Conservation (phyloP, 169 alveolate species). For the Blepharisma undulans region DNA sequence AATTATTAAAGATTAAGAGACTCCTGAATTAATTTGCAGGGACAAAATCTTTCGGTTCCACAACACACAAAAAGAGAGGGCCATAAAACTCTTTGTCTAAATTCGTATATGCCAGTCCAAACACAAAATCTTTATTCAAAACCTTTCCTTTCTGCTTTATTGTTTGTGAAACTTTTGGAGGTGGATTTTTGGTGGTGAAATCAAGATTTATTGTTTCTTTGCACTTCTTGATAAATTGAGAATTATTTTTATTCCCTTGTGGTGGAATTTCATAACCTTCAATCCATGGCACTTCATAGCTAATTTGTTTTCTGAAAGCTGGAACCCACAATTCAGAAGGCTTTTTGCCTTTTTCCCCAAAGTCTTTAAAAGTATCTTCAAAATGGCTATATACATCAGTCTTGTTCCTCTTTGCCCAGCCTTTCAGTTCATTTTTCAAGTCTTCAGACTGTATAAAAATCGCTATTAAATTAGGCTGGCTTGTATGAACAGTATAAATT, state of each 20-base stretch:
- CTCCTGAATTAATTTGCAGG: neutral
- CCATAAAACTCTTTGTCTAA: neutral
- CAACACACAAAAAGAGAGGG: constrained; percentile 19
- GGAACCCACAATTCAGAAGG: constrained; percentile 3
- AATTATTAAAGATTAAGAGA: neutral
- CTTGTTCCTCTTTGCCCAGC: neutral
- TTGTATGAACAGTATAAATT: neutral
- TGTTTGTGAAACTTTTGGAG: neutral
- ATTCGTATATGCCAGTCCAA: neutral
- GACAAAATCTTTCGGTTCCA: neutral
- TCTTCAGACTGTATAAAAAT: neutral
- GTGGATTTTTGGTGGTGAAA: neutral
- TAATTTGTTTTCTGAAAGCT: neutral
- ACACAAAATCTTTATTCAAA: neutral
- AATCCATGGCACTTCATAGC: neutral
- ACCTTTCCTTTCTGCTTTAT: neutral
- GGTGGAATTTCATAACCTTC: constrained; percentile 39
- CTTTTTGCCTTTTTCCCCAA: neutral
- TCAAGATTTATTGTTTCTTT: neutral
- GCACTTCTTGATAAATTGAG: neutral
- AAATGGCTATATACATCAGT: constrained; percentile 1
- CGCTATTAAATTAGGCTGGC: neutral
- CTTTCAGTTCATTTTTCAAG: constrained; percentile 1
- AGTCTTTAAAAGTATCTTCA: constrained; percentile 3
- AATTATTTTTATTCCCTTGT: neutral